A percentile compares a stretch with the other conserved stretches of the same genome.
phyloP scores from a whole-genome alignment of 108 stramenopile species.

The Seminavis robusta region DNA sequence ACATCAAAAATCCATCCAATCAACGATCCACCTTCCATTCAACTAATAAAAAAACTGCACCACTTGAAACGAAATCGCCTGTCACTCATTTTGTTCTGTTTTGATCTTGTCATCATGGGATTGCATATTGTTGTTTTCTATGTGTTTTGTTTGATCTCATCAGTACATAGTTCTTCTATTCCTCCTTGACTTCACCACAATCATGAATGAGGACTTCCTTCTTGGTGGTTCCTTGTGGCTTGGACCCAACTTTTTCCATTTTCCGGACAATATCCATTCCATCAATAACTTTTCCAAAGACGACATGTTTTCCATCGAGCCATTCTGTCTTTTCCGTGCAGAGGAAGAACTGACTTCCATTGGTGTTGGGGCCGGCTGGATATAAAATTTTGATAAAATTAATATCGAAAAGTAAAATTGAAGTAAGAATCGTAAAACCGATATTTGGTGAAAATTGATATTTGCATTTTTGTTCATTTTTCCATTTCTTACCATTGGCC shows the following conservation, averaged over 20 bases:
- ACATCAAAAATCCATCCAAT: no score
- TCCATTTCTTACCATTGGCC: constrained; percentile 95
- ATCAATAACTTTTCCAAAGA: constrained; percentile 71
- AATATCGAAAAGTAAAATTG: no score
- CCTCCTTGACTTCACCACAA: constrained; percentile 66
- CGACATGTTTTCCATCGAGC: constrained; percentile 91
- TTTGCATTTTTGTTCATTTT: constrained; percentile 89
- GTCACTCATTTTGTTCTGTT: no score
- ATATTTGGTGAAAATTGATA: constrained; percentile 65
- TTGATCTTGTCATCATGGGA: no score
- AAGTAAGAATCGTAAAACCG: no score
- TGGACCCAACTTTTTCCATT: constrained; percentile 75
- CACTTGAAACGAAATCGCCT: no score
- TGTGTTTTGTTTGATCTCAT: no score
- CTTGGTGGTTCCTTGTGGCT: constrained; percentile 53
- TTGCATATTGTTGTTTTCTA: no score
- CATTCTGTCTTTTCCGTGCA: constrained; percentile 65
- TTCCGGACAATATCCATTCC: constrained; percentile 79
- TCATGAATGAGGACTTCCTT: constrained; percentile 63
- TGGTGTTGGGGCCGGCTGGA: constrained; percentile 68
- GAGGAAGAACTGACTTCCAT: constrained; percentile 88
- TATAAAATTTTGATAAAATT: no score
- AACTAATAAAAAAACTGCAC: no score
- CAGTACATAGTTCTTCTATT: no score
- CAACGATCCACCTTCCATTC: no score